Evolutionary conservation across 805 yeast genomes (phyloP), one percentile per base, ranked within the genome.

Genomic region (Ogataea saltuana): DNA sequence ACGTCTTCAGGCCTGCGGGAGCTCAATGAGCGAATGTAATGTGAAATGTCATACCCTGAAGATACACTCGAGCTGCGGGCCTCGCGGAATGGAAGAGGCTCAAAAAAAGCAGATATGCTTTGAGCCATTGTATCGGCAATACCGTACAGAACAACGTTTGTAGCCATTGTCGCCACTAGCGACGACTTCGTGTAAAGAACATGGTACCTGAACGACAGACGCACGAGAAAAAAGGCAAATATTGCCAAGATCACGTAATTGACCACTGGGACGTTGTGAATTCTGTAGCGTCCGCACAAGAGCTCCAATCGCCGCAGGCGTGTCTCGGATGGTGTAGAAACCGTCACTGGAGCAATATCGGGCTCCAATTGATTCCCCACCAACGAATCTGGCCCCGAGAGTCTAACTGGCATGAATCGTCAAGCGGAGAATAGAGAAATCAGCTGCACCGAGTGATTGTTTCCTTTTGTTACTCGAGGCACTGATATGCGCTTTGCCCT

Each of bases 51-150:
- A 16, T 50, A 49, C 2, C 44, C 41, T 4, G 57, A 49, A 7
- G 49, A 45, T 10, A 37, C 33, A 20, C 50, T 45, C 12, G 54
- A 40, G 31, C 46, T 27, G 19, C 54, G 43, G 17, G 30, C 33
- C 37, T 48, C 47, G 12, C 50, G 39, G 9, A 41, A 33, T 3
- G 47, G 36, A 10, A 25, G 27, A 10, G 30, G 45, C 28, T 50
- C 48, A 19, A 45, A 42, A 33, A 51, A 58, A 1, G 66, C 61
- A 3, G 77, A 57, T 4, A 88, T 69, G 3, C 85, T 74, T 63
- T 91, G 98, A 0, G 98, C 98, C 49, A 90, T 60, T 0, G 90
- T 79, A 60, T 91, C 98, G 0, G 97, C 89, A n/a, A 88, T 80
- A 0, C 96, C 97, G 61, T 81, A 87, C 4, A 91, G 69, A 4